Base-by-base conservation (phyloP, 2,329 filamentous ascomycete genomes). In the Fusarium sp. region DNA sequence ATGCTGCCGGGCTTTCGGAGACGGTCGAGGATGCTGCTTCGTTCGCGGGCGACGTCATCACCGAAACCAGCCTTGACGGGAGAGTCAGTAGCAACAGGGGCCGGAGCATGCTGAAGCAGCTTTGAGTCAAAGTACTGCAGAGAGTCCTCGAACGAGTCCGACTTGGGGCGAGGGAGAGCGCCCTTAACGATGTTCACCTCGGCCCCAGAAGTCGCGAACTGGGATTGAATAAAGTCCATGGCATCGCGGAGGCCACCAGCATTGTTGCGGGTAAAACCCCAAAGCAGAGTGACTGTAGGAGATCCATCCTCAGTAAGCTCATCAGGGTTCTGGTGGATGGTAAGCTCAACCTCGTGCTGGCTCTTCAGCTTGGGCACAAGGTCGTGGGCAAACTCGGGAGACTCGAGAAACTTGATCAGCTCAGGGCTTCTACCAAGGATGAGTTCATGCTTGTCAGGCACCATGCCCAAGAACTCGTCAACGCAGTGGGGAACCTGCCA, bases 401-500 rank as follows among this genome's bases (percentile, higher is more conserved):
- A 96, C 80, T 93, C 91, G 72, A 99, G 89, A 80, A 94, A 97
- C 76, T 93, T 92, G 78, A 94, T 92, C 73, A 99, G 86, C 69
- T 95, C 91, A 5, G 91, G 86, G 4, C 92, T 93, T 71, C 93
- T 92, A 70, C 93, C 92, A 78, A 99, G 91, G 52, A 97, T 90
- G 74, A 99, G 90, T 79, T 98, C 95, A 81, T 99, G 97, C 76
- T 92, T 95, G 85, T 98, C 96, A 6, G 97, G 97, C 54, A 99
- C 96, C 95, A 99, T 98, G 78, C 95, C 95, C 84, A 99, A 86
- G 78, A 99, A 96, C 80, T 97, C 95, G 82, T 99, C 97, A 59
- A 98, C 95, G 78, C 96, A 97, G 82, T 97, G 94, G 72, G 97
- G 96, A 39, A 99, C 96, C 88, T 98, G 97, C 90, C 97, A 99